A percentile compares a stretch with the other conserved stretches of the same genome.
Evolutionary conservation across 805 yeast genomes (phyloP).

Genomic region (Saccharomycopsis malanga): DNA sequence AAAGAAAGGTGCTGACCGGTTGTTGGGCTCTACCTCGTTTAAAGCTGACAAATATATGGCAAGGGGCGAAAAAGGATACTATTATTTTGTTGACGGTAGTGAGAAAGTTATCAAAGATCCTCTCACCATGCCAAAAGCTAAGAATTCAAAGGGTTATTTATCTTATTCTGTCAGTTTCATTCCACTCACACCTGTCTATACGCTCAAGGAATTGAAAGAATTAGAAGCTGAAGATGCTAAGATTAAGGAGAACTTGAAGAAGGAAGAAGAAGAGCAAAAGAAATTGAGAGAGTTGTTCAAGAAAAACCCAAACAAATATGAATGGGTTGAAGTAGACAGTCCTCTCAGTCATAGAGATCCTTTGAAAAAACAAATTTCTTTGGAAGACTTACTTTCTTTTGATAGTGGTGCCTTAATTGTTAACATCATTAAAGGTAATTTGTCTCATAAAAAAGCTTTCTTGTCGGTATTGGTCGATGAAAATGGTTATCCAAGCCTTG

Average conservation of each 20-base stretch:
- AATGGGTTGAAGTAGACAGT: slow-evolving; percentile 46
- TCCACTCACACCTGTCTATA: slow-evolving; percentile 57
- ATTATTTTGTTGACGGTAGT: slow-evolving; percentile 45
- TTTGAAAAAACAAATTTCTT: slow-evolving; percentile 36
- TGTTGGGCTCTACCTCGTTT: slow-evolving; percentile 52
- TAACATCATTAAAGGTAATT: slow-evolving; percentile 43
- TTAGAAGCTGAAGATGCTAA: slow-evolving; percentile 37
- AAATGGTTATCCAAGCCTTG: slow-evolving; percentile 49
- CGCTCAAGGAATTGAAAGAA: slow-evolving; percentile 47
- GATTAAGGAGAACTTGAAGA: slow-evolving; percentile 32
- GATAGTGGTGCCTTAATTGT: slow-evolving; percentile 60
- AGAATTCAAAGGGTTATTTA: slow-evolving; percentile 45
- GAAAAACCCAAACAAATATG: slow-evolving; percentile 54
- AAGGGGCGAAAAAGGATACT: slow-evolving; percentile 41
- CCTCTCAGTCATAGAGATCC: slow-evolving; percentile 35
- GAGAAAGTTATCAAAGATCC: slow-evolving; percentile 35
- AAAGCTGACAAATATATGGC: slow-evolving; percentile 43
- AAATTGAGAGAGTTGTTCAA: slow-evolving; percentile 44
- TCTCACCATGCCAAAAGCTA: slow-evolving; percentile 29
- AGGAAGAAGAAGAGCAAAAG: slow-evolving; percentile 37
- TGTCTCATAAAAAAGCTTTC: slow-evolving; percentile 41
- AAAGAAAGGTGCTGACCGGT: slow-evolving; percentile 52
- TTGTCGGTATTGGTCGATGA: slow-evolving; percentile 64
- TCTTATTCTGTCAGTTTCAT: slow-evolving; percentile 53
- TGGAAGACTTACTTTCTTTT: slow-evolving; percentile 46